Base-by-base conservation (phyloP, 179 eudicot species). In the Beta corolliflora region DNA sequence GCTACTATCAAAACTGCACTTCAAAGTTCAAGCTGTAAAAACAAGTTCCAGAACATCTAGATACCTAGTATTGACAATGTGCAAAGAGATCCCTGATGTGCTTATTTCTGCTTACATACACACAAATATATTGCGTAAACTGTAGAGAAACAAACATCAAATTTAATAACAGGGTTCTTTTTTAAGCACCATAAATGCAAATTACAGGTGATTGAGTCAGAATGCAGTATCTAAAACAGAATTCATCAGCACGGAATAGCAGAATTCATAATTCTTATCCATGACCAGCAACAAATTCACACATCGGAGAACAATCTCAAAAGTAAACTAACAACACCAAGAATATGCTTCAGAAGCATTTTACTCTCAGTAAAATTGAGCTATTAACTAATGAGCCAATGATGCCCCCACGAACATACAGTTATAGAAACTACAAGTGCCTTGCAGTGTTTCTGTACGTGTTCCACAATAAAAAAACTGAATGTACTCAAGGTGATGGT, bases 181-280 rank as follows among this genome's bases (percentile, higher is more conserved):
- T 8, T 11, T 53, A 44, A 55, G 29, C 66, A 54, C 23, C 66
- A 78, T 50, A 68, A 5, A 5, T 21, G 44, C 44, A 25, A 16
- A 12, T 73, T 73, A 36, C 23, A 29, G 29, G 65, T 18, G 66
- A 75, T 75, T 75, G 61, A 29, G 7, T 75, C 50, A 75, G 15
- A 41, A 36, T 60, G 52, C 52, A 46, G 44, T 71, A 63, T 5
- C 54, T 60, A 36, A 25, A 77, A 66, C 46, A 52, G 21, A 52
- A 52, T 4, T 45, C 46, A 50, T 25, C 45, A 50, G 48, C 10
- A 44, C 55, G 48, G 41, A 31, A 19, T 41, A 13, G 16, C 15
- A 25, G 15, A 18, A 3, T 66, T 77, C 52, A 50, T 18, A 31
- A 77, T 9, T 25, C 41, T 77, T 16, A 48, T 23, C 4, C 16